phyloP scores from a whole-genome alignment of 495 filamentous ascomycete genomes.

The Podospora appendiculata region DNA sequence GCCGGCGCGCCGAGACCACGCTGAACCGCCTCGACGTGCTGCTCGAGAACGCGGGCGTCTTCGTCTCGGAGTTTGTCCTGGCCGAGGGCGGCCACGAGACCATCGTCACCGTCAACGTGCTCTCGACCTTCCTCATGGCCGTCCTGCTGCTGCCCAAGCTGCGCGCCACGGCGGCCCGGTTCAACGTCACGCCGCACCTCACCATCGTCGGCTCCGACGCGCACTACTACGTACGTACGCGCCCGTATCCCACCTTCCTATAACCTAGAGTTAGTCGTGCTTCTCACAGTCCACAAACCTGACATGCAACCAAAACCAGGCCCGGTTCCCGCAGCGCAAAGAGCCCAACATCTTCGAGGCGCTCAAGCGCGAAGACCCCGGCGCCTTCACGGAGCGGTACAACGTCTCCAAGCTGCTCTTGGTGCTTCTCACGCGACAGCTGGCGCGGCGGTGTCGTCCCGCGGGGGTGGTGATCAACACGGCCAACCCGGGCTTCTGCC shows the following conservation, averaged over 20 bases:
- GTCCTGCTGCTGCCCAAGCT: conserved; percentile 38
- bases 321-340: conserved; percentile 8
- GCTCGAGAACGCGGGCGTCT: conserved; percentile 39
- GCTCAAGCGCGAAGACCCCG: conserved; percentile 12
- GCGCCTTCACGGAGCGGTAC: conserved; percentile 25
- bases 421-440: conserved; percentile 37
- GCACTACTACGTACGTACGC: conserved; percentile 11
- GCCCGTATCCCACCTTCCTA: no score
- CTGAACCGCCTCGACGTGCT: conserved; percentile 36
- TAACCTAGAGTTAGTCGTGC: no score
- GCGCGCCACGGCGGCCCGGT: conserved; percentile 21
- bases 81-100: conserved; percentile 32
- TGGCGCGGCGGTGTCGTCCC: conserved; percentile 24
- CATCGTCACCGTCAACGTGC: conserved; percentile 43
- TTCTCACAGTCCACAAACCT: no score
- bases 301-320: conserved; percentile 3
- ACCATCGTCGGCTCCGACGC: conserved; percentile 20
- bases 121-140: conserved; percentile 40
- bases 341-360: conserved; percentile 13
- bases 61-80: conserved; percentile 5
- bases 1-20: conserved; percentile 20
- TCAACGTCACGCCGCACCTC: conserved; percentile 5
- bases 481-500: conserved; percentile 45
- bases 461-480: conserved; percentile 44
- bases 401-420: conserved; percentile 46